A percentile compares a stretch with the other conserved stretches of the same genome.
phyloP scores from a whole-genome alignment of 805 yeast genomes.

The Pichia pseudocactophila region DNA sequence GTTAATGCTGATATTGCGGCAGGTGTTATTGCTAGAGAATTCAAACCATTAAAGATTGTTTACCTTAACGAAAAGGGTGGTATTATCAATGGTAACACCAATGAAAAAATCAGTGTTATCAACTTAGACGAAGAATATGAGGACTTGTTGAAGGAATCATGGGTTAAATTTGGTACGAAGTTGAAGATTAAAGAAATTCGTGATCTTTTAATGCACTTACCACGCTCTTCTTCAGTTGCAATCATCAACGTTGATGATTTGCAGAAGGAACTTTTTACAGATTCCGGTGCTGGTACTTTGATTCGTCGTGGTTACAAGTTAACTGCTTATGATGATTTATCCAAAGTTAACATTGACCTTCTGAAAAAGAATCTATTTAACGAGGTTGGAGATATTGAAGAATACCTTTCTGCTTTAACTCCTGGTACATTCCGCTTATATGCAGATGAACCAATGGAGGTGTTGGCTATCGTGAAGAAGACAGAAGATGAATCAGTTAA shows the following conservation, averaged over 20 bases:
- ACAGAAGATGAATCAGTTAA: constrained; percentile 39
- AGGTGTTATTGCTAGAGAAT: constrained; percentile 91
- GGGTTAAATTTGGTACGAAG: constrained; percentile 99
- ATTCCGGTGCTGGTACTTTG: constrained; percentile 98
- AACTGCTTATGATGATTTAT: constrained; percentile 65
- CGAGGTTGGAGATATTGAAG: constrained; percentile 71
- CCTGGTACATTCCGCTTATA: constrained; percentile 56
- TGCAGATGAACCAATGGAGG: constrained; percentile 95
- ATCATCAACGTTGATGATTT: constrained; percentile 90
- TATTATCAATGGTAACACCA: constrained; percentile 82
- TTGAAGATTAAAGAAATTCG: constrained; percentile 93
- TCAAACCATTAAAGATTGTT: constrained; percentile 94
- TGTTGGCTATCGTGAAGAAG: constrained; percentile 72
- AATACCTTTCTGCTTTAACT: constrained; percentile 62
- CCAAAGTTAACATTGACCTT: constrained; percentile 45
- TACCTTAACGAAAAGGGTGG: constrained; percentile 98
- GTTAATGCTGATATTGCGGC: constrained; percentile 99
- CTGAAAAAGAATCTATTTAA: constrained; percentile 69
- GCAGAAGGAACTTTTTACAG: constrained; percentile 96
- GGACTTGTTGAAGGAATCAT: constrained; percentile 77
- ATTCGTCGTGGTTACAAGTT: constrained; percentile 95
- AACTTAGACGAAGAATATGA: constrained; percentile 96
- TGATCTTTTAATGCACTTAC: constrained; percentile 86
- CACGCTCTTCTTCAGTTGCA: constrained; percentile 96
- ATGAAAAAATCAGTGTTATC: constrained; percentile 81